Evolutionary conservation across 1,284 basidiomycete genomes (phyloP), one percentile per base, ranked within the genome.

Genomic region (Ustilago vetiveriae): DNA sequence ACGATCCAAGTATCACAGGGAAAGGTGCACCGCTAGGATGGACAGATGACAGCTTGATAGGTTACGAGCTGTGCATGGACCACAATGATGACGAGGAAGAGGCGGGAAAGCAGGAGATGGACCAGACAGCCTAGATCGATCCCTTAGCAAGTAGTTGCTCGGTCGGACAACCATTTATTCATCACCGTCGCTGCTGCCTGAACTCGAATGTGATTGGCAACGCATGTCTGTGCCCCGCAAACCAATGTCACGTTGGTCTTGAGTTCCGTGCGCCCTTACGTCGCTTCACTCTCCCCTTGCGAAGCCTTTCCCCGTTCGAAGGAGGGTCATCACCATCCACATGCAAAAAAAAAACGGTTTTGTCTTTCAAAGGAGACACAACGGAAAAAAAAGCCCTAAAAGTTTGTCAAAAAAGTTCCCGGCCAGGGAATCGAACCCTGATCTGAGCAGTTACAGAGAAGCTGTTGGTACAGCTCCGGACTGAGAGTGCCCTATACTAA

Each of bases 401-500:
- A n/a, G n/a, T n/a, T n/a, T n/a, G n/a, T n/a, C n/a, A 39, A 47
- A 49, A 39, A 40, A 48, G 11, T 69, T 70, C 66, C 66, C 60
- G 51, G 60, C 66, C 66, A 56, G 59, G 66, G 66, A 70, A 70
- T 70, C 66, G 66, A 70, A 70, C 66, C 66, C 66, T 56, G 66
- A 70, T 64, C 60, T 70, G 55, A 52, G 48, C 66, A 59, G 58
- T n/a, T n/a, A n/a, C n/a, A n/a, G n/a, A n/a, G n/a, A n/a, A n/a
- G n/a, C n/a, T n/a, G n/a, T n/a, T n/a, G n/a, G n/a, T n/a, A n/a
- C n/a, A n/a, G n/a, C n/a, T n/a, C n/a, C n/a, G n/a, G n/a, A n/a
- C n/a, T 38, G 63, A 66, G 63, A 66, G 56, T 55, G 63, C 46
- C 56, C 52, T 66, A 66, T 66, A 59, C 56, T 66, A 37, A 56